Evolutionary conservation across 108 stramenopile species (phyloP).

Genomic region (Fistulifera pelliculosa): DNA sequence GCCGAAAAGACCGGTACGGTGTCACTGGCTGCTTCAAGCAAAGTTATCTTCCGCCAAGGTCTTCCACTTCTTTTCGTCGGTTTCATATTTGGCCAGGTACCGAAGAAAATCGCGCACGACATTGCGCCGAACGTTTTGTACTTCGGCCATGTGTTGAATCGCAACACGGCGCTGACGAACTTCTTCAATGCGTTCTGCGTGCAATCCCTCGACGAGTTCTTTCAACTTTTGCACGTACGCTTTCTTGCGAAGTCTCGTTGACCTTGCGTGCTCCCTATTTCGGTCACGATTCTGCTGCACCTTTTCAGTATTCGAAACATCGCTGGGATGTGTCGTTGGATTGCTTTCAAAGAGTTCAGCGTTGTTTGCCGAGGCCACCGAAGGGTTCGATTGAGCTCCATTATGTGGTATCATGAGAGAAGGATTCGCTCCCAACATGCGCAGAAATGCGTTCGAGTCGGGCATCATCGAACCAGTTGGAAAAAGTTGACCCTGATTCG

Average conservation of each 20-base stretch:
- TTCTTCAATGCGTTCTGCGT: conserved; percentile 71
- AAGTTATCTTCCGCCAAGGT: conserved; percentile 66
- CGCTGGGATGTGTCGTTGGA: background rate
- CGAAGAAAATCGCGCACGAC: conserved; percentile 67
- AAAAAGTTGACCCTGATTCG: too few relatives aligned
- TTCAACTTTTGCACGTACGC: conserved; percentile 89
- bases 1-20: conserved; percentile 74
- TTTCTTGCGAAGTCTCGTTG: conserved; percentile 91
- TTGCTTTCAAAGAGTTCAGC: conserved; percentile 2
- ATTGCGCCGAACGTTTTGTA: conserved; percentile 58
- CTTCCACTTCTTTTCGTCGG: conserved; percentile 54
- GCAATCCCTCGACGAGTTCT: conserved; percentile 80
- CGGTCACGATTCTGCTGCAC: conserved; percentile 77
- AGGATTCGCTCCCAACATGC: too few relatives aligned
- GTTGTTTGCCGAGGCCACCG: too few relatives aligned
- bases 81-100: conserved; percentile 50
- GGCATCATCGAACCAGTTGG: too few relatives aligned
- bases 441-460: too few relatives aligned
- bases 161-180: conserved; percentile 65
- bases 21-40: conserved; percentile 83
- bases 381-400: too few relatives aligned
- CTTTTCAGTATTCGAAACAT: conserved; percentile 47
- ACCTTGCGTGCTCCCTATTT: conserved; percentile 91
- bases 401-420: too few relatives aligned
- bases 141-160: conserved; percentile 67